A percentile compares a stretch with the other conserved stretches of the same genome.
These are phyloP conservation scores for Irpex sp. DNA, from an alignment of 1,284 basidiomycete species.

Conservation along the genomic window DNA sequence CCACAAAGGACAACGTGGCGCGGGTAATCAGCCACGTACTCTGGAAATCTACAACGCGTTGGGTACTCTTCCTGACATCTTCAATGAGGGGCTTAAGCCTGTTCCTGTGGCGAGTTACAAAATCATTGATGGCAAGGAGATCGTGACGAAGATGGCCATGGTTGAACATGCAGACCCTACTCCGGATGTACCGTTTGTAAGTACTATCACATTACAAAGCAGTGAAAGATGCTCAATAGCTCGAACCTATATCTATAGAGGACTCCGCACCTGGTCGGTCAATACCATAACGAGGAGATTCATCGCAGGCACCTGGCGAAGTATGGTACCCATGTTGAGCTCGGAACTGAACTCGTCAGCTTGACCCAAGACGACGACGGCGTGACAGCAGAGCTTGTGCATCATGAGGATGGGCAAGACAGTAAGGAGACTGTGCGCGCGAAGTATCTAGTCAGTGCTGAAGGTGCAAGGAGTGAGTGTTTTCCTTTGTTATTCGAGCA, in stretches of 20 bases:
- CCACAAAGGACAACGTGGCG: conserved; percentile 16
- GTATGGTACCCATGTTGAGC: conserved; percentile 14
- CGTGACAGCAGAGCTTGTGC: conserved; percentile 8
- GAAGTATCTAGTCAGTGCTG: conserved; percentile 15
- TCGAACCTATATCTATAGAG: neutral
- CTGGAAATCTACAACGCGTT: conserved; percentile 13
- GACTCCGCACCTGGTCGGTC: neutral
- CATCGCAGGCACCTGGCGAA: conserved; percentile 13
- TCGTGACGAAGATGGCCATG: conserved; percentile 1
- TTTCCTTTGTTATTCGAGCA: too few relatives aligned
- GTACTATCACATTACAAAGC: neutral
- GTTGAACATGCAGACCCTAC: neutral
- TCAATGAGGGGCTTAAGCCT: conserved; percentile 9
- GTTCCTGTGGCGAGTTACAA: conserved; percentile 9
- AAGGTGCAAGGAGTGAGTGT: conserved; percentile 10
- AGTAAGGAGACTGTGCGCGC: conserved; percentile 3
- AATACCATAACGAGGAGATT: conserved; percentile 12
- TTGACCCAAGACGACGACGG: conserved; percentile 13
- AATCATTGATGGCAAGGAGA: neutral
- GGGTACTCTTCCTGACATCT: conserved; percentile 15
- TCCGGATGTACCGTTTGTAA: conserved; percentile 12
- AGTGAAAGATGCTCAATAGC: neutral
- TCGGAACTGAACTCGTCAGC: conserved; percentile 12
- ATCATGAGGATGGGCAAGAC: neutral
- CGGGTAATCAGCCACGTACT: conserved; percentile 14